Conservation (phyloP, 2,329 filamentous ascomycete species). For the Monilinia fructigena region DNA sequence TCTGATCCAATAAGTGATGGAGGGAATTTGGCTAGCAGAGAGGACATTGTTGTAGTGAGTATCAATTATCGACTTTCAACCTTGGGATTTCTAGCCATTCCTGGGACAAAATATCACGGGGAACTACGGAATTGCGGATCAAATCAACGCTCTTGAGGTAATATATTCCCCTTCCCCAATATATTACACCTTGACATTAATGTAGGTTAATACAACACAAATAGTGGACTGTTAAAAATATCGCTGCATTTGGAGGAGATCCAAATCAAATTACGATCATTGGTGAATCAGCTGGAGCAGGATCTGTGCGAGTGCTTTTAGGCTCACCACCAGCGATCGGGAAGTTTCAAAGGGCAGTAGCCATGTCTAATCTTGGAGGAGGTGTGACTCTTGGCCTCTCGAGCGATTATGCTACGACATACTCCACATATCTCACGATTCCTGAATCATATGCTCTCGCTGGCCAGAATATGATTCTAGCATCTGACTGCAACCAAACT, state of each 20-base stretch:
- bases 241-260: constrained; percentile 49
- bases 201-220: neutral
- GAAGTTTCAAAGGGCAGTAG: constrained; percentile 48
- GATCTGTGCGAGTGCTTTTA: constrained; percentile 49
- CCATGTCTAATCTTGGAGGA: constrained; percentile 54
- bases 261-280: constrained; percentile 47
- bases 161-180: neutral
- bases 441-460: constrained; percentile 49
- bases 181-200: too few relatives aligned
- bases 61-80: constrained; percentile 37
- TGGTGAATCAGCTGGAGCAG: constrained; percentile 53
- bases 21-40: constrained; percentile 35
- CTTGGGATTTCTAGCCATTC: constrained; percentile 46
- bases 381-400: constrained; percentile 48
- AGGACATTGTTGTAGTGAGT: constrained; percentile 37
- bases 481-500: constrained; percentile 49
- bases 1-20: constrained; percentile 35
- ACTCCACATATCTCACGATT: constrained; percentile 54
- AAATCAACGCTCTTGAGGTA: constrained; percentile 48
- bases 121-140: constrained; percentile 54
- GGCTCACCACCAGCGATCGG: constrained; percentile 49
- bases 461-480: constrained; percentile 49
- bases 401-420: constrained; percentile 53
- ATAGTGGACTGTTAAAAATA: constrained; percentile 50
- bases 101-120: constrained; percentile 50